Evolutionary conservation across 2,329 filamentous ascomycete species (phyloP), one percentile per base, ranked within the genome.

Genomic region (Stagonosporopsis chrysanthemi): DNA sequence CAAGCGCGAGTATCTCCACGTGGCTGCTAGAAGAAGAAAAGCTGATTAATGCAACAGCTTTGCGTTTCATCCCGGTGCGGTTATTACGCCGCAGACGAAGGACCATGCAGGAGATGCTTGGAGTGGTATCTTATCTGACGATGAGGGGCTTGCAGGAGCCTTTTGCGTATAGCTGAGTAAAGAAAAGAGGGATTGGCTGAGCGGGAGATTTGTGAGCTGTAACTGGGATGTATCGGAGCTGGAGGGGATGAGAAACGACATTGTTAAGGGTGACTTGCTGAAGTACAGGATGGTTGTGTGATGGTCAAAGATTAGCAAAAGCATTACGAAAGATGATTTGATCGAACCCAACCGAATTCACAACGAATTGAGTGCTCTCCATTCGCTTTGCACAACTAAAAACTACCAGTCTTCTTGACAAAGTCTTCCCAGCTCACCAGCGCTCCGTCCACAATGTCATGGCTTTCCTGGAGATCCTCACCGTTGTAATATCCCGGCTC

Each of bases 401-500:
- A 58, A 2, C 40, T 33, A 7, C 55, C 50, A n/a, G 49, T 46
- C 44, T 58, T 53, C 28, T 35, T 42, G 6, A 58, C 28, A n/a
- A 35, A 58, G 1, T 58, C 49, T 23, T 58, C 31, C 49, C 38
- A 58, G 33, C 17, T 49, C 4, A 38, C 29, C 7, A 52, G 40
- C 45, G 50, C 46, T 12, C 46, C 55, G 26, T 58, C 38, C 9
- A 62, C 26, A 14, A 63, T 41, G 3, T 50, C 51, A 26, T 58
- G 75, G 55, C 75, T 78, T 58, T 76, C 74, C 3, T 79, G 73
- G 42, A 83, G 70, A 36, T 66, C 61, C 43, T 60, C 80, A 9
- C 81, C 81, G 5, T 78, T 79, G 64, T 79, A 86, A 61, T 86
- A 86, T 0, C 84, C 83, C 28, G 78, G 81, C 22, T 82, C 77